Evolutionary conservation across 2,329 filamentous ascomycete genomes (phyloP).

Genomic region (Seiridium unicorne): DNA sequence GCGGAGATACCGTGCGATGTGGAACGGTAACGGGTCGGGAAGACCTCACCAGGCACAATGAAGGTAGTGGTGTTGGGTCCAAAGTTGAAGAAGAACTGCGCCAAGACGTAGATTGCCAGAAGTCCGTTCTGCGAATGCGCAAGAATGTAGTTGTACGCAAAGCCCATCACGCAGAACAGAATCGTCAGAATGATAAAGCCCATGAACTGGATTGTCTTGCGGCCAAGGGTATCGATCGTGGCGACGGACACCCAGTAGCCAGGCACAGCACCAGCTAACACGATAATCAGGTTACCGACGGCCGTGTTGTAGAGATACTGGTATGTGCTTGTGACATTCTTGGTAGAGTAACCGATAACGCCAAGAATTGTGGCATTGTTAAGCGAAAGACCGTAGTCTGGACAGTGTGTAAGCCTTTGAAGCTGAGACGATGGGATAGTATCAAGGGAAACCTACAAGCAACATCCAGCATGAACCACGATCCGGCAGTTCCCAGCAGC

Average conservation of each 20-base stretch:
- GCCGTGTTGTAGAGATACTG: slow-evolving; percentile 71
- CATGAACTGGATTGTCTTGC: slow-evolving; percentile 72
- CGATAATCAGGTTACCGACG: slow-evolving; percentile 75
- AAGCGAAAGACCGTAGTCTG: slow-evolving; percentile 63
- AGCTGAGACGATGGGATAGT: slow-evolving; percentile 2
- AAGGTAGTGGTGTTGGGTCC: slow-evolving; percentile 58
- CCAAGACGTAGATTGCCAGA: slow-evolving; percentile 52
- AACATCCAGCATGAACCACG: slow-evolving; percentile 66
- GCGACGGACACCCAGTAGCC: slow-evolving; percentile 81
- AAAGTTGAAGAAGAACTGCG: slow-evolving; percentile 62
- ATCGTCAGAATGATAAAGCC: slow-evolving; percentile 61
- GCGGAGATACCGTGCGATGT: slow-evolving; percentile 58
- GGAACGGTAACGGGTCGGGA: slow-evolving; percentile 55
- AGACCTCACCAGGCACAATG: slow-evolving; percentile 55
- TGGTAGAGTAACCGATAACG: slow-evolving; percentile 69
- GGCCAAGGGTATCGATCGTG: slow-evolving; percentile 70
- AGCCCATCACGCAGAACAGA: slow-evolving; percentile 59
- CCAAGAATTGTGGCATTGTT: slow-evolving; percentile 73
- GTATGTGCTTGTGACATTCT: slow-evolving; percentile 56
- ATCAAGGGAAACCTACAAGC: slow-evolving; percentile 51
- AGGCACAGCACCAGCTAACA: slow-evolving; percentile 75
- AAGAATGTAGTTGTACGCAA: slow-evolving; percentile 52
- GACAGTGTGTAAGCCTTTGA: background rate
- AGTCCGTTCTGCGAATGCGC: slow-evolving; percentile 43
- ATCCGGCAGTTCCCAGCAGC: slow-evolving; percentile 75